Evolutionary conservation across 2,329 filamentous ascomycete species (phyloP).

Genomic region (Colletotrichum tabaci): DNA sequence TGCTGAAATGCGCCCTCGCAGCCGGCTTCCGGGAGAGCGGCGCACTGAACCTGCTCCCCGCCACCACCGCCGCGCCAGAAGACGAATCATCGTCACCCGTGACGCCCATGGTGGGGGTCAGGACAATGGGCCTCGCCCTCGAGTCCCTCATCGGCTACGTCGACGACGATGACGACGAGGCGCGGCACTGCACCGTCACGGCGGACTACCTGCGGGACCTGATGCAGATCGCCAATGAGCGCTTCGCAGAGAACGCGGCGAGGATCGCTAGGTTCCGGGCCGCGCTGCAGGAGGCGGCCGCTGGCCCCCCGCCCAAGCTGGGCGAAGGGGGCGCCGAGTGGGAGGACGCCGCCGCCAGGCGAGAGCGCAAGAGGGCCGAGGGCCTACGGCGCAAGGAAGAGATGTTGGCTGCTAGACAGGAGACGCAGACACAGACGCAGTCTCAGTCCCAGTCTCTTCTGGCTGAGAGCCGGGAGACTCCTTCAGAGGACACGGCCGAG

Average conservation of each 20-base stretch:
- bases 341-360: constrained; percentile 68
- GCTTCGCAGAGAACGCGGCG: constrained; percentile 78
- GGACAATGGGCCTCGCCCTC: constrained; percentile 85
- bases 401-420: constrained; percentile 46
- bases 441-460: neutral
- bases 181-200: constrained; percentile 68
- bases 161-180: constrained; percentile 52
- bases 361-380: constrained; percentile 71
- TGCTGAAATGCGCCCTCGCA: constrained; percentile 82
- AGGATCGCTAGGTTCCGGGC: constrained; percentile 76
- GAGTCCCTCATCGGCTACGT: constrained; percentile 83
- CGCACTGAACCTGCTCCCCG: constrained; percentile 74
- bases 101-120: constrained; percentile 85
- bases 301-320: constrained; percentile 45
- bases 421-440: neutral
- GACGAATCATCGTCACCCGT: constrained; percentile 51
- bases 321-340: constrained; percentile 58
- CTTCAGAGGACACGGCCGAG: constrained; percentile 4
- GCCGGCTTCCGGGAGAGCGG: constrained; percentile 94
- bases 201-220: constrained; percentile 78
- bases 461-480: neutral
- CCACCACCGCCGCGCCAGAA: constrained; percentile 45
- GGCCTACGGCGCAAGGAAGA: constrained; percentile 69
- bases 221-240: constrained; percentile 79
- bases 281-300: constrained; percentile 60